Evolutionary conservation across 1,284 basidiomycete species (phyloP), one percentile per base, ranked within the genome.

Genomic region (Filobasidium uniguttulatum): DNA sequence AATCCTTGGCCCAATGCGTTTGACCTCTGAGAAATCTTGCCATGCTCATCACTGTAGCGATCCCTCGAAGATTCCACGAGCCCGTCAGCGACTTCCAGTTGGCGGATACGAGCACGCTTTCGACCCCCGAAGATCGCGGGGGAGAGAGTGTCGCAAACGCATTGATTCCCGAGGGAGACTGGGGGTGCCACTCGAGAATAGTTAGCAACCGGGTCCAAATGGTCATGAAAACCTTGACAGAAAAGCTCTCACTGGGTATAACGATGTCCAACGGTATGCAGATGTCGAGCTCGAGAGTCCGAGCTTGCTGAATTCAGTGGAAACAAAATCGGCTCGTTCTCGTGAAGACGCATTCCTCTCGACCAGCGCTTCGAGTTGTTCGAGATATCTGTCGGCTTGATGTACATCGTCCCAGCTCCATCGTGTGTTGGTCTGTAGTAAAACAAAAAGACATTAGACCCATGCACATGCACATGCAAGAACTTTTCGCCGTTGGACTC

Each of bases 1-100:
- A 75, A 60, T 98, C 93, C 64, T 90, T 91, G 0, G 88, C 85
- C 89, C 90, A 96, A 48, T 88, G 74, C 29, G 87, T 87, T 59
- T 88, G 85, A 25, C 76, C 77, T 71, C 83, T 82, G 35, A 96
- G 70, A 64, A 84, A 96, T 40, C 75, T 73, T 1, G 88, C 89
- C 4, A 98, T 69, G 0, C 86, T 77, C 22, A 98, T 72, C 2
- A 96, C 73, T 3, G 77, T 83, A 3, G 93, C 77, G 22, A 94
- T 75, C 0, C 94, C 94, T 37, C 94, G 77, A 15, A 93, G 70
- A 62, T 99, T 99, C 46, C 63, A 54, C 19, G 58, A 43, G 20
- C 54, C 25, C 23, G 58, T 57, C 9, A 72, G 72, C 58, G 85
- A 89, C 3, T 80, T 59, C 87, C 88, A 93, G 10, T 88, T 85